Percentiles rank a stretch among this genome's conserved stretches.
These are phyloP conservation scores for Saccharomyces jurei DNA, from an alignment of 805 yeast species.

Conservation along the genomic window DNA sequence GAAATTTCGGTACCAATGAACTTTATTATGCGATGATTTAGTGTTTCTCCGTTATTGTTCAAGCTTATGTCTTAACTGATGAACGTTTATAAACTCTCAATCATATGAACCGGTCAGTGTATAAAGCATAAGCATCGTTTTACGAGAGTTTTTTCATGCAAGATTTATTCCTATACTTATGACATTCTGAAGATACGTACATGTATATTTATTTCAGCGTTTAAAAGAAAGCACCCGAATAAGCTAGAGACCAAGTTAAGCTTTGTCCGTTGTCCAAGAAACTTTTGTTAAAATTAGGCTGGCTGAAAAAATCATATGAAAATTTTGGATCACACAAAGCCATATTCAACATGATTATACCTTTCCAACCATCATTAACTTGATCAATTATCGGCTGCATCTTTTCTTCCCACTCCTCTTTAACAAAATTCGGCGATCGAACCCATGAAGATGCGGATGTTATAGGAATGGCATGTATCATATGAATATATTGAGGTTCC, in stretches of 20 bases:
- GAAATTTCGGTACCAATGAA: too few species aligned
- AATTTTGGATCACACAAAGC: conserved; percentile 64
- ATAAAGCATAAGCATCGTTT: too few species aligned
- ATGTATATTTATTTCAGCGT: not conserved
- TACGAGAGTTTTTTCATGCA: too few species aligned
- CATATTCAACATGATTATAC: conserved; percentile 60
- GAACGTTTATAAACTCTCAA: not conserved
- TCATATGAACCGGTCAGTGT: not conserved
- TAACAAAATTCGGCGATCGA: conserved; percentile 43
- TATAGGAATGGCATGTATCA: conserved; percentile 71
- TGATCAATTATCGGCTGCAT: conserved; percentile 37
- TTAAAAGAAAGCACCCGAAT: conserved; percentile 39
- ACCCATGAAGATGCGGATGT: conserved; percentile 57
- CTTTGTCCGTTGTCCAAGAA: conserved; percentile 81
- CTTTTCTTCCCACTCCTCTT: conserved; percentile 53
- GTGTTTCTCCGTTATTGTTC: not conserved
- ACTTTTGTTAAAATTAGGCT: conserved; percentile 42
- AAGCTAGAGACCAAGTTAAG: conserved; percentile 77
- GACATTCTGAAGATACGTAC: too few species aligned
- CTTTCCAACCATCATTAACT: conserved; percentile 64
- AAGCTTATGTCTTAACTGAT: not conserved
- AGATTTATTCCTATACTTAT: not conserved
- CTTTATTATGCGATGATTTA: not conserved
- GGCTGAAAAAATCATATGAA: conserved; percentile 55
- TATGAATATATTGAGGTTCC: conserved; percentile 66